A percentile compares a stretch with the other conserved stretches of the same genome.
Conservation (phyloP, 1,284 basidiomycete genomes). For the Rhizopogon parksii region DNA sequence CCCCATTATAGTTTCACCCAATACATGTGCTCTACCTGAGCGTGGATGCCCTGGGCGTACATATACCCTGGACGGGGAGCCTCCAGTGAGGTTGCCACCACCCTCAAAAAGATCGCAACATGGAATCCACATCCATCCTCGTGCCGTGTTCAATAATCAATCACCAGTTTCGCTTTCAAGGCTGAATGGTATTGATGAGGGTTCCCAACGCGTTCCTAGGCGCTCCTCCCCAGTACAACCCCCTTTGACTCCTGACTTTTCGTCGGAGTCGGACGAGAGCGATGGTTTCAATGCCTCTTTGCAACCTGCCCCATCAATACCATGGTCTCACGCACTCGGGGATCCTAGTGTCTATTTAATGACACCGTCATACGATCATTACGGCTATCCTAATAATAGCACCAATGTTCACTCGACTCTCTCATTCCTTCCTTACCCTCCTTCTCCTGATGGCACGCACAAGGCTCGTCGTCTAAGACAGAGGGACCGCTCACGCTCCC, state of each 20-base stretch:
- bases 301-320: slow-evolving; percentile 40
- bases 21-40: slow-evolving; percentile 60
- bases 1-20: slow-evolving; percentile 61
- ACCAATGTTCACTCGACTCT: slow-evolving; percentile 14
- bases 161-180: not conserved
- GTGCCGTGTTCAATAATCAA: slow-evolving; percentile 22
- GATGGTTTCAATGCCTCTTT: slow-evolving; percentile 41
- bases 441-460: slow-evolving; percentile 11
- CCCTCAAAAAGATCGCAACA: slow-evolving; percentile 14
- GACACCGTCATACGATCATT: slow-evolving; percentile 3
- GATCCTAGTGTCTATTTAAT: slow-evolving; percentile 6
- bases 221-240: slow-evolving; percentile 30
- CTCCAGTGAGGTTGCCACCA: slow-evolving; percentile 10
- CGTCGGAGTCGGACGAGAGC: slow-evolving; percentile 58
- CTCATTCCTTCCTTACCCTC: slow-evolving; percentile 25
- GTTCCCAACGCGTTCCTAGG: slow-evolving; percentile 19
- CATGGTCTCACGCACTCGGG: slow-evolving; percentile 10
- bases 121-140: slow-evolving; percentile 42
- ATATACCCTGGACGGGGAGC: slow-evolving; percentile 40
- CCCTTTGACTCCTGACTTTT: slow-evolving; percentile 51
- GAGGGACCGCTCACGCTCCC: slow-evolving; percentile 12
- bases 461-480: slow-evolving; percentile 13
- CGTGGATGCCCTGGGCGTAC: slow-evolving; percentile 65
- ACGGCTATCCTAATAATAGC: slow-evolving; percentile 3
- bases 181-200: slow-evolving; percentile 14